Percentiles rank a stretch among this genome's conserved stretches.
These are phyloP conservation scores for Coniochaeta prunicola DNA, from an alignment of 2,329 filamentous ascomycete species.

Conservation along the genomic window DNA sequence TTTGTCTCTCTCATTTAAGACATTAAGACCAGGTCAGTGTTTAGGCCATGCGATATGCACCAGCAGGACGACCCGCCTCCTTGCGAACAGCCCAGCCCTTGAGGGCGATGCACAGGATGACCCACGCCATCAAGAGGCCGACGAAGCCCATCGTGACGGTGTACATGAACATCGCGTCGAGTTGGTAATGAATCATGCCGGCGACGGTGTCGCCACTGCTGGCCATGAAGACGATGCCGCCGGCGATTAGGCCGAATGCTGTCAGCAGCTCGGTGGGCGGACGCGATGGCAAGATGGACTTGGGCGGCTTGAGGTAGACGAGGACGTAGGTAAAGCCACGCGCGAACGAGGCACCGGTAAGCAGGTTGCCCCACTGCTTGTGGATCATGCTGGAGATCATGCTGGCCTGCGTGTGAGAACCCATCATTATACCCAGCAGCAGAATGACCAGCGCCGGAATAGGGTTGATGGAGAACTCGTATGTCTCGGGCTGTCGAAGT, in stretches of 20 bases:
- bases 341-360: slow-evolving; percentile 73
- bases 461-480: slow-evolving; percentile 76
- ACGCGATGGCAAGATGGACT: slow-evolving; percentile 70
- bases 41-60: slow-evolving; percentile 11
- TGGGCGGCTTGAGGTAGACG: slow-evolving; percentile 73
- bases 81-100: slow-evolving; percentile 74
- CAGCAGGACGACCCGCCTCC: slow-evolving; percentile 24
- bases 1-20: not conserved
- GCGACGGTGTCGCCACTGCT: slow-evolving; percentile 72
- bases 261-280: slow-evolving; percentile 87
- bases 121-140: slow-evolving; percentile 79
- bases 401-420: slow-evolving; percentile 75
- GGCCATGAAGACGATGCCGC: slow-evolving; percentile 87
- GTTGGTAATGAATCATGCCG: slow-evolving; percentile 66
- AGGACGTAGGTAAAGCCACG: slow-evolving; percentile 74
- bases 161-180: slow-evolving; percentile 92
- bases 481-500: slow-evolving; percentile 56
- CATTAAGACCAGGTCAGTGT: not conserved
- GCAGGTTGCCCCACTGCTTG: slow-evolving; percentile 83
- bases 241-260: slow-evolving; percentile 78
- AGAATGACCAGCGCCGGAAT: slow-evolving; percentile 82
- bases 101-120: slow-evolving; percentile 67
- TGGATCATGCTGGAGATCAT: slow-evolving; percentile 90
- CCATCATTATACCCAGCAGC: slow-evolving; percentile 90
- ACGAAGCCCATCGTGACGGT: slow-evolving; percentile 81